Base-by-base conservation (phyloP, 2,329 filamentous ascomycete genomes). In the Trichoderma brevicompactum region DNA sequence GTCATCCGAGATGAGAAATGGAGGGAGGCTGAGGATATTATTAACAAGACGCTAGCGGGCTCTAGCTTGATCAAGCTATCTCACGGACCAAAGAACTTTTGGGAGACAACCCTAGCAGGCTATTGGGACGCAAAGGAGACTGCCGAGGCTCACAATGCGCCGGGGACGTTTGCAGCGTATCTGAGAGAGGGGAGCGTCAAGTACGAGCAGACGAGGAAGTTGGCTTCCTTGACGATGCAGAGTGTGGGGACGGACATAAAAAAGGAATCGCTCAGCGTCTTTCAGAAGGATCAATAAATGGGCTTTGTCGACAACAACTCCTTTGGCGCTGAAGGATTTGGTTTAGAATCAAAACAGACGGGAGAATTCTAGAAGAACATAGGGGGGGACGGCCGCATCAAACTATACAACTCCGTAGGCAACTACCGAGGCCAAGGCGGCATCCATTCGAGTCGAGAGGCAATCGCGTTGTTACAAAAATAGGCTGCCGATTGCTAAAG, bases 11-110 rank as follows among this genome's bases (percentile, higher is more conserved):
- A 68, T 55, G 56, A 63, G n/a, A 40, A 52, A 28, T 70, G 71
- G 38, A 55, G 72, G 10, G 65, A 70, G 43, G 73, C 72, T 0
- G 70, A 74, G 40, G 67, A 68, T 36, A 28, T 71, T 8, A 67
- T 74, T 3, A 77, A 75, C 73, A 69, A 68, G 6, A 40, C 77
- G 46, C 67, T 79, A 50, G 72, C 76, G 10, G 69, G 71, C 48
- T 71, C 72, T 4, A 70, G 70, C 3, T 70, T 76, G 71, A 71
- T 77, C 67, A 79, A 79, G 64, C 72, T 79, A n/a, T 74, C 73
- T 1, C 76, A 77, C 66, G 76, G 60, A 0, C 52, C 72, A 0
- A 74, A 75, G 61, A 38, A 12, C 17, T 34, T 10, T n/a, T 41
- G 76, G 41, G 68, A 70, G 23, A 66, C 52, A 5, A 64, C 58